Evolutionary conservation across 768 basidiomycete species (phyloP), one percentile per base, ranked within the genome.

Genomic region (Pleurotus giganteus): DNA sequence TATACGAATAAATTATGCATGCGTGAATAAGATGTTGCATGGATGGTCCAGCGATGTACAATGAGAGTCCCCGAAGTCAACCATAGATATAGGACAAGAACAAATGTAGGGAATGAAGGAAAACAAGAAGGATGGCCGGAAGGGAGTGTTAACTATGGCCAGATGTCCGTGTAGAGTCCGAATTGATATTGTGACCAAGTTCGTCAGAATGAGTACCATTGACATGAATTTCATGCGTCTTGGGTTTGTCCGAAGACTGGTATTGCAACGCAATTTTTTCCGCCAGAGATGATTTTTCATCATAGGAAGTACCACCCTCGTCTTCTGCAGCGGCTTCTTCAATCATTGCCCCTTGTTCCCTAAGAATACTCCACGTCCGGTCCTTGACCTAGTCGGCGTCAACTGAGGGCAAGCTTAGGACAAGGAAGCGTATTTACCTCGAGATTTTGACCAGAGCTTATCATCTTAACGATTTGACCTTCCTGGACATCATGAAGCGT

Each of bases 361-460:
- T 77, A 17, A 88, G 64, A 51, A 78, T 66, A 4, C 74, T 65
- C 75, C 83, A 89, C 23, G 85, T 76, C 24, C 68, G 68, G 49
- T 89, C 86, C 49, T 81, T 77, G 21, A 85, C 77, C 82, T 85
- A 46, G 15, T 26, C 5, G 23, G 4, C 7, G 21, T 55, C 21
- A 53, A 53, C 6, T 31, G 37, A 36, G 7, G 23, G 44, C 27
- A 43, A 24, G 29, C 24, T 21, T 53, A 34, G 19, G 23, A 43
- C 17, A 29, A 42, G 37, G 17, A 31, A 47, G 31, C 23, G 62
- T 65, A 19, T 53, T n/a, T 58, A 83, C 85, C 56, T 84, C 82
- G 29, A 92, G 77, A 63, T 95, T 95, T 66, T 94, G 88, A 2
- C 86, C 89, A 7, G 83, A 79, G 59, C 83, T 82, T 54, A 96